A percentile compares a stretch with the other conserved stretches of the same genome.
These are phyloP conservation scores for Plasmodium sp. DNA, from an alignment of 169 alveolate genomes.

Conservation along the genomic window DNA sequence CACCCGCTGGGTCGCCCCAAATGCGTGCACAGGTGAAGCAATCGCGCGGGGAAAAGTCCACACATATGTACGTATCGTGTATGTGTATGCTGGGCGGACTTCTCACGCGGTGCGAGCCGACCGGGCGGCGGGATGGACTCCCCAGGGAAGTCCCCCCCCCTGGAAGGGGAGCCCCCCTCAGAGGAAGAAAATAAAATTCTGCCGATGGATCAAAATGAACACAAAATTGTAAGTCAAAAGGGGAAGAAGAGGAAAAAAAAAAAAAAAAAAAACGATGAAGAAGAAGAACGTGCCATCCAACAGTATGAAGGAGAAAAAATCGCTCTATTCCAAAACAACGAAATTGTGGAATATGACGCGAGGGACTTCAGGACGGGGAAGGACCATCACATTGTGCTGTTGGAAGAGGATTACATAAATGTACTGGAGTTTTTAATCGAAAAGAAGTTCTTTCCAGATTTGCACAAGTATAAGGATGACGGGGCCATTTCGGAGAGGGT, in stretches of 20 bases:
- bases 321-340: slow-evolving; percentile 42
- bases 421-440: slow-evolving; percentile 82
- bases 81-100: neutral
- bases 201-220: neutral
- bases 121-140: neutral
- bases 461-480: slow-evolving; percentile 66
- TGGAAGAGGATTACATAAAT: slow-evolving; percentile 83
- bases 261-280: neutral
- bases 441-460: slow-evolving; percentile 81
- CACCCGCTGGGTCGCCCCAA: neutral
- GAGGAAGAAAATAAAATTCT: slow-evolving; percentile 8
- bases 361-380: neutral
- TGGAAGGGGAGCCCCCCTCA: neutral
- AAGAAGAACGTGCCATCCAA: neutral
- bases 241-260: neutral
- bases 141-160: neutral
- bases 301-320: slow-evolving; percentile 27
- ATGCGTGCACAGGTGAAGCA: neutral
- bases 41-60: neutral
- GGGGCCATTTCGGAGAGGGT: neutral
- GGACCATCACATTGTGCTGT: slow-evolving; percentile 33
- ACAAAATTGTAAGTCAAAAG: neutral
- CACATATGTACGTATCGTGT: neutral
- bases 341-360: slow-evolving; percentile 58
- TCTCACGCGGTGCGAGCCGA: neutral